These are phyloP conservation scores for Begonia fuchsioides DNA, from an alignment of 306 rosid genomes.

Conservation along the genomic window DNA sequence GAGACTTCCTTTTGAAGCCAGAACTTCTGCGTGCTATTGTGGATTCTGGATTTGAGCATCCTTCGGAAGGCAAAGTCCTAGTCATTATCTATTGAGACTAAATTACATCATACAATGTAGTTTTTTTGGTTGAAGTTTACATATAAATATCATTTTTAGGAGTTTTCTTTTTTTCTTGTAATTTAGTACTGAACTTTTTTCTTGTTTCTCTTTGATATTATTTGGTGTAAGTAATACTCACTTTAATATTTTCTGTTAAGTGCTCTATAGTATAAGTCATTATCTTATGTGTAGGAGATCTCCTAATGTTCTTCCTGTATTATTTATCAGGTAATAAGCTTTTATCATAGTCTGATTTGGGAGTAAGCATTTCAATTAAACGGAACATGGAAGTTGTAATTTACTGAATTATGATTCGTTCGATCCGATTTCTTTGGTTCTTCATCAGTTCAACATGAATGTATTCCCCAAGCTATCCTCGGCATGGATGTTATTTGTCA, in stretches of 20 bases:
- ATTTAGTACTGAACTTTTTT: too few relatives aligned
- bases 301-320: neutral
- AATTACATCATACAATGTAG: neutral
- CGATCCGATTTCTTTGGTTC: constrained; percentile 68
- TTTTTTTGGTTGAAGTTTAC: neutral
- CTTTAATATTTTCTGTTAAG: neutral
- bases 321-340: constrained; percentile 64
- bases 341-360: constrained; percentile 46
- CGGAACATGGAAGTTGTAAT: constrained; percentile 47
- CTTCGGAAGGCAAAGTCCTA: constrained; percentile 75
- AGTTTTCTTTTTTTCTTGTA: too few relatives aligned
- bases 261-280: neutral
- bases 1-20: constrained; percentile 56
- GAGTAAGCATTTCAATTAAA: constrained; percentile 48
- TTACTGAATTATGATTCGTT: constrained; percentile 68
- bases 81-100: neutral
- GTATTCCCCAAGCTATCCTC: too few relatives aligned
- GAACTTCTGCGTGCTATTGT: too few relatives aligned
- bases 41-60: constrained; percentile 94
- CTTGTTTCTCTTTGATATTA: too few relatives aligned
- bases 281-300: neutral
- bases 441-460: too few relatives aligned
- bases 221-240: too few relatives aligned
- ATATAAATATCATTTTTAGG: too few relatives aligned
- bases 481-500: too few relatives aligned